Evolutionary conservation across 2,329 filamentous ascomycete genomes (phyloP), one percentile per base, ranked within the genome.

Genomic region (Coniochaeta sp.): DNA sequence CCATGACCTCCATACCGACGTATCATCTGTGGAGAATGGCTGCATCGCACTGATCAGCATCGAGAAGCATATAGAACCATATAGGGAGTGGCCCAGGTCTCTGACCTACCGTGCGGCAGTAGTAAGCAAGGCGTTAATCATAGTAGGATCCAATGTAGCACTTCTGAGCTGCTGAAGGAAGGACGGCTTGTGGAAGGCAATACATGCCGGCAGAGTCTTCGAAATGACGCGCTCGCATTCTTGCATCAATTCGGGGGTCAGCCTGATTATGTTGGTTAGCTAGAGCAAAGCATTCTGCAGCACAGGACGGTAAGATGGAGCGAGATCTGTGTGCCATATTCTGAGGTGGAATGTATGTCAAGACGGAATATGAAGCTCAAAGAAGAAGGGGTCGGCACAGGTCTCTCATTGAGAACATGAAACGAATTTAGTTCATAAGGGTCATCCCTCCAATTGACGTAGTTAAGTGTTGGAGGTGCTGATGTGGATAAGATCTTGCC

Each of bases 151-250:
- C 36, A 86, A 76, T 2, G 77, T 76, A 24, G 75, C 78, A 65
- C 76, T 82, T 74, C 85, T 85, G 58, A 86, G 76, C 68, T 85
- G 83, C 71, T 84, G 81, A 36, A 86, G 70, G 70, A 85, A 85
- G 2, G 82, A 82, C 8, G 83, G 82, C 73, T 85, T 85, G 74
- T 86, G 83, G 69, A 86, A 86, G 67, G 82, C 83, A 47, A 86
- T 81, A 68, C 82, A 85, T 63, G 83, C 81, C 43, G 83, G 83
- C 66, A 85, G 78, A 16, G 82, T 84, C 75, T 84, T 85, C 66
- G 78, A 80, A 67, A 86, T 80, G 68, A 85, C 81, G 61, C 82
- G 78, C 72, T 86, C 83, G 70, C 82, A 85, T 72, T 86, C 83
- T 64, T 77, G 73, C 63, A 84, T 75, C 63, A 85, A 74, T 69